A percentile compares a stretch with the other conserved stretches of the same genome.
phyloP scores from a whole-genome alignment of 805 yeast species.

The Wickerhamiella nectarea region DNA sequence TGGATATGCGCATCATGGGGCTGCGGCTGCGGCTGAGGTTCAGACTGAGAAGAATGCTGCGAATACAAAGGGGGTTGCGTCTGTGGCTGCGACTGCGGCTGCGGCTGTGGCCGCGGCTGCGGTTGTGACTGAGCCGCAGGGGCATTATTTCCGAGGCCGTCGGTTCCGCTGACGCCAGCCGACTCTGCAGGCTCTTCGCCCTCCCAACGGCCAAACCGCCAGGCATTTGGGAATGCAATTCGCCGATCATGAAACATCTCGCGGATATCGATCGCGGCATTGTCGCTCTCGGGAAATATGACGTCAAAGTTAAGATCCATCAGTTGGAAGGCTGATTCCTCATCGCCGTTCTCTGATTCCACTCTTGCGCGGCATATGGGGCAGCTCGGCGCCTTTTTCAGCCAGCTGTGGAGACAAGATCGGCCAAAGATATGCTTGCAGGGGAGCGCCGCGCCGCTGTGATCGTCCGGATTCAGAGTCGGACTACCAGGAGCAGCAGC shows the following conservation, averaged over 20 bases:
- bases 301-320: slow-evolving; percentile 5
- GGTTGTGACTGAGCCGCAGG: no score
- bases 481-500: background rate
- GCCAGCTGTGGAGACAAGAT: slow-evolving; percentile 77
- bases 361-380: slow-evolving; percentile 69
- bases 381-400: slow-evolving; percentile 57
- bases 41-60: no score
- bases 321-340: background rate
- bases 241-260: background rate
- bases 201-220: background rate
- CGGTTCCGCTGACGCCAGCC: no score
- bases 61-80: no score
- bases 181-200: background rate
- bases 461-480: slow-evolving; percentile 24
- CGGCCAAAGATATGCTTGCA: slow-evolving; percentile 82
- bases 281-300: background rate
- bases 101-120: background rate
- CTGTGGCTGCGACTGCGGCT: no score
- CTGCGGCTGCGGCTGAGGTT: no score
- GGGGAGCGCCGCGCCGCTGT: slow-evolving; percentile 60
- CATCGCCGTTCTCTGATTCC: slow-evolving; percentile 25
- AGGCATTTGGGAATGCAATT: background rate
- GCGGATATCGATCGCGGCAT: background rate
- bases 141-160: no score
- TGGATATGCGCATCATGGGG: no score